These are phyloP conservation scores for Leptomonas seymouri DNA, from an alignment of 208 protist species.

Conservation along the genomic window DNA sequence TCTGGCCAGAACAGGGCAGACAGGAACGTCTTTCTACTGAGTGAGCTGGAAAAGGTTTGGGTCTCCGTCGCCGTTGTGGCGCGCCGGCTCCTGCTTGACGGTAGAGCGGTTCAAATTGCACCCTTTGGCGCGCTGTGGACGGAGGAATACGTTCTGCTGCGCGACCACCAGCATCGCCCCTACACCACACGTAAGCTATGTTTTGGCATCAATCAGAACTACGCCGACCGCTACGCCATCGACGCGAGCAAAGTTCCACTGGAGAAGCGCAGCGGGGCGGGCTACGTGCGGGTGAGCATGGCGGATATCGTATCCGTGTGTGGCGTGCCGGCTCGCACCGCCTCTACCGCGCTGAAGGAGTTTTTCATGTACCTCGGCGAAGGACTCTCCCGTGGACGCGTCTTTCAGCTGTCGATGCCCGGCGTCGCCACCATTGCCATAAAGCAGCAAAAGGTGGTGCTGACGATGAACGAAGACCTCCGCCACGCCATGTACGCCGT, in stretches of 20 bases:
- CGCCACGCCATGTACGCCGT: constrained; percentile 66
- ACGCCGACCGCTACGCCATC: constrained; percentile 52
- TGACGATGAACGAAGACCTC: constrained; percentile 59
- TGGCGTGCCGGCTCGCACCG: constrained; percentile 68
- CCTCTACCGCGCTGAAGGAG: constrained; percentile 67
- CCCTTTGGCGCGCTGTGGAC: constrained; percentile 74
- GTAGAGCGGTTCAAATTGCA: constrained; percentile 57
- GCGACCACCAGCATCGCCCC: constrained; percentile 37
- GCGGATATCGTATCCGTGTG: constrained; percentile 70
- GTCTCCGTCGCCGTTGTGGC: constrained; percentile 60
- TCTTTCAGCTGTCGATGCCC: constrained; percentile 69
- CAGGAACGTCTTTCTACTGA: constrained; percentile 78
- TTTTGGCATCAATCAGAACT: constrained; percentile 52
- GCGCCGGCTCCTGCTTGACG: constrained; percentile 65
- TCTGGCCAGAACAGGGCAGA: constrained; percentile 57
- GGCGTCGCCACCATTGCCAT: constrained; percentile 67
- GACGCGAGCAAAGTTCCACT: constrained; percentile 43
- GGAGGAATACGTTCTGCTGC: constrained; percentile 44
- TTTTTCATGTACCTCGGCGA: constrained; percentile 88
- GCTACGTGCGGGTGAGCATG: constrained; percentile 42
- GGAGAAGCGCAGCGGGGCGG: constrained; percentile 23
- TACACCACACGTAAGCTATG: constrained; percentile 46
- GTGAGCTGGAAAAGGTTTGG: constrained; percentile 86
- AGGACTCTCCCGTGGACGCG: constrained; percentile 61
- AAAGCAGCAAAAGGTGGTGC: constrained; percentile 58